Base-by-base conservation (phyloP, 306 rosid species). In the Amphicarpaea edgeworthii region DNA sequence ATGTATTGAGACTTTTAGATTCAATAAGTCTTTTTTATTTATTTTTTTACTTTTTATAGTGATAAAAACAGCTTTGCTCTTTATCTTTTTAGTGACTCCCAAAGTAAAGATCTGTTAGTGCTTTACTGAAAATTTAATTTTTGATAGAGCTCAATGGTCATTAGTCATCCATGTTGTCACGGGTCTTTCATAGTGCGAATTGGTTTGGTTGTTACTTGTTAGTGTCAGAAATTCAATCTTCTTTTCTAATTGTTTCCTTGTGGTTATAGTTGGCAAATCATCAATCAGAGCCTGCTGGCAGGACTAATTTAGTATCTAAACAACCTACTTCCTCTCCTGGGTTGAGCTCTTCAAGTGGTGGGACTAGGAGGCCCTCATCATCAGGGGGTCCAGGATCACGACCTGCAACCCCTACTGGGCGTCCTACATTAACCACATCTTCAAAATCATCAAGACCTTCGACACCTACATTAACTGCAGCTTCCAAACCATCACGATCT, bases 321-420 rank as follows among this genome's bases (percentile, higher is more conserved):
- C 97, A 86, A 85, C 68, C 86, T 69, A 57, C 83, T 84, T 86
- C 92, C 51, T 91, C 97, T 70, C 98, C 97, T 64, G 87, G 87
- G 64, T 60, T 87, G 83, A 88, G 86, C 82, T 78, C 93, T 82
- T 91, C 96, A 68, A 80, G 85, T 85, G 87, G 87, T 9, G 89
- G 88, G 72, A 83, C 80, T 66, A 86, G 96, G 69, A 87, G 96
- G 72, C 98, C 96, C 50, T 89, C 97, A 16, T 91, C 98, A 75
- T 88, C 97, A 4, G 93, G 91, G 57, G 98, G 96, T 70, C 96
- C 93, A 20, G 97, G 96, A 81, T 91, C 97, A 75, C 88, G 98
- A 73, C 90, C 92, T 73, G 91, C 89, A 40, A 88, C 97, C 61
- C 97, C 98, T 78, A 88, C 93, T 63, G 93, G 96, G 58, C 90